phyloP scores from a whole-genome alignment of 768 basidiomycete species.

The Leccinum variicolor region DNA sequence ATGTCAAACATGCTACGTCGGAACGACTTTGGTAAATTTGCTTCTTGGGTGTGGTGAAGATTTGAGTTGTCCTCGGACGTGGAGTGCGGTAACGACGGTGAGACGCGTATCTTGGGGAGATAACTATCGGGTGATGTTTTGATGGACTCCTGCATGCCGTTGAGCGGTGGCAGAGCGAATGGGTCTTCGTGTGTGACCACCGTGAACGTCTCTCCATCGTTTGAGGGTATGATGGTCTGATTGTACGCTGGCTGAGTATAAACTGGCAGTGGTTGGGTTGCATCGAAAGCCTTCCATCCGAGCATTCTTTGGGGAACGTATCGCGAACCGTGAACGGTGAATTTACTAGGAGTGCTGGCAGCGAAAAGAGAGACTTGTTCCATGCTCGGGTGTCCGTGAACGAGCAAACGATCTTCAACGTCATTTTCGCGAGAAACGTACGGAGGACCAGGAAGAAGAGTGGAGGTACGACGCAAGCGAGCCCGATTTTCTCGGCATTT shows the following conservation, averaged over 20 bases:
- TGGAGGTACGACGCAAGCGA: slow-evolving; percentile 10
- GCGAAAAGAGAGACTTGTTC: slow-evolving; percentile 26
- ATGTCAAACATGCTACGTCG: slow-evolving; percentile 23
- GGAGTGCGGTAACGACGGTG: neutral
- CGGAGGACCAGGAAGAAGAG: slow-evolving; percentile 25
- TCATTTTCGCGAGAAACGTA: slow-evolving; percentile 22
- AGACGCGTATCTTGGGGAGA: slow-evolving; percentile 3
- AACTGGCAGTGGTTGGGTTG: neutral
- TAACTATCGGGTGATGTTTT: neutral
- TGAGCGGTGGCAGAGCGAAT: slow-evolving; percentile 10
- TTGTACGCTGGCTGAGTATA: slow-evolving; percentile 1
- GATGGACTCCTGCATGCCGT: neutral
- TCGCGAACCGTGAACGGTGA: slow-evolving; percentile 26
- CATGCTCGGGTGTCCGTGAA: slow-evolving; percentile 21
- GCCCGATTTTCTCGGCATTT: slow-evolving; percentile 9
- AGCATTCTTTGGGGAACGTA: slow-evolving; percentile 16
- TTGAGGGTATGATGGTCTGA: slow-evolving; percentile 18
- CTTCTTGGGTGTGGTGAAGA: neutral
- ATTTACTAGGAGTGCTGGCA: slow-evolving; percentile 28
- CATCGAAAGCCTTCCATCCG: slow-evolving; percentile 8
- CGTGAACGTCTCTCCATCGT: slow-evolving; percentile 22
- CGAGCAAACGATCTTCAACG: slow-evolving; percentile 11
- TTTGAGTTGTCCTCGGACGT: neutral
- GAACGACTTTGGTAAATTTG: slow-evolving; percentile 11
- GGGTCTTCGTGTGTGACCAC: slow-evolving; percentile 24